These are phyloP conservation scores for Puccinia horiana DNA, from an alignment of 1,284 basidiomycete species.

Conservation along the genomic window DNA sequence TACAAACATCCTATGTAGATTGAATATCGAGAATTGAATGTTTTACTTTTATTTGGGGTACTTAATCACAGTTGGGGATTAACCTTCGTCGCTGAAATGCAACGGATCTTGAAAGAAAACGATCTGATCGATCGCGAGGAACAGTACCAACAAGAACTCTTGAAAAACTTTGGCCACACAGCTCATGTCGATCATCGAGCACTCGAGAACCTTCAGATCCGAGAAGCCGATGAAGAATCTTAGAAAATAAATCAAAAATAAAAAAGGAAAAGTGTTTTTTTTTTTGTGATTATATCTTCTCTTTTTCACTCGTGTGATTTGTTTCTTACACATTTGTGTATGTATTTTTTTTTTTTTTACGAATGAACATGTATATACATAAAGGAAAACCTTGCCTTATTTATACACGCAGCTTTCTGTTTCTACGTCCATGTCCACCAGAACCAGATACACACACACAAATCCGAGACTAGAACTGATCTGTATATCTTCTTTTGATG, in stretches of 20 bases:
- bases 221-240: not conserved
- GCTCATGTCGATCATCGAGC: not conserved
- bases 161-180: not conserved
- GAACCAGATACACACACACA: no score
- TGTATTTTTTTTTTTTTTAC: not conserved
- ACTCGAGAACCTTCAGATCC: not conserved
- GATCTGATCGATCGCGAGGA: conserved; percentile 1
- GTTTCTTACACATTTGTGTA: no score
- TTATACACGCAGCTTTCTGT: no score
- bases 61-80: conserved; percentile 46
- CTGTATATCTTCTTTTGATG: no score
- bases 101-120: conserved; percentile 31
- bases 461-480: no score
- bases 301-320: no score
- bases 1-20: not conserved
- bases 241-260: not conserved
- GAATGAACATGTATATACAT: no score
- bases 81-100: conserved; percentile 45
- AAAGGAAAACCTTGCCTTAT: no score
- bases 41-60: not conserved
- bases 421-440: no score
- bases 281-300: not conserved
- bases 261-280: not conserved
- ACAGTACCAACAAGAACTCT: not conserved
- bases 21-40: not conserved